Base-by-base conservation (phyloP, 108 stramenopile species). In the Discostella pseudostelligera region DNA sequence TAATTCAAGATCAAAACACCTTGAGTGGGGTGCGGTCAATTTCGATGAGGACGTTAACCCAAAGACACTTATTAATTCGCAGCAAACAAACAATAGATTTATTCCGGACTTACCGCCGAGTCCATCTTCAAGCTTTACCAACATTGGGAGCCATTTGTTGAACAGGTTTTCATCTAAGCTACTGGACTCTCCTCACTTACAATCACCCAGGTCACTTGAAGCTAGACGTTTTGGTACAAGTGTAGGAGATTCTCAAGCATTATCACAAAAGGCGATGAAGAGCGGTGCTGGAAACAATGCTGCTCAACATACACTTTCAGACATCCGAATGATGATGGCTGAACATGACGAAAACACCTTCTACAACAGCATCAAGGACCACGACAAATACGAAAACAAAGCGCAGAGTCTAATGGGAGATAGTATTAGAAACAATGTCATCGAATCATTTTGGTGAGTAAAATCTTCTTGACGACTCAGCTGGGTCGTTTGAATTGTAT, bases 11-110 rank as follows among this genome's bases (percentile, higher is more conserved):
- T 39, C 61, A 14, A 62, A 45, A 36, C 64, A 60, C 59, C 63
- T 65, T 49, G 76, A 77, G 42, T 77, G 69, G 76, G 76, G 76
- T 47, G 68, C 69, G 28, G 69, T 77, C 7, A 65, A 69, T 45
- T 77, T 77, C 70, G 76, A 77, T 50, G 59, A 32, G 32, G 32
- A 58, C 39, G 59, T 65, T 32, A 35, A 20, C 42, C 20, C 28
- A 10, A 65, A 65, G n/a, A 47, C 58, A 21, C 11, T 59, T 19
- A 55, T 35, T 39, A 57, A 74, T 37, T 20, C 49, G 13, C 58
- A 48, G 5, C 50, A 45, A 46, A 47, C 56, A 47, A 32, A 19
- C 21, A 20, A 13, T 22, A 62, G 39, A 29, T 56, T 53, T 4
- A 19, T 56, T 32, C 58, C 64, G 17, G 62, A n/a, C 20, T 68